Evolutionary conservation across 169 alveolate species (phyloP), one percentile per base, ranked within the genome.

Genomic region (Eimeria sp.): DNA sequence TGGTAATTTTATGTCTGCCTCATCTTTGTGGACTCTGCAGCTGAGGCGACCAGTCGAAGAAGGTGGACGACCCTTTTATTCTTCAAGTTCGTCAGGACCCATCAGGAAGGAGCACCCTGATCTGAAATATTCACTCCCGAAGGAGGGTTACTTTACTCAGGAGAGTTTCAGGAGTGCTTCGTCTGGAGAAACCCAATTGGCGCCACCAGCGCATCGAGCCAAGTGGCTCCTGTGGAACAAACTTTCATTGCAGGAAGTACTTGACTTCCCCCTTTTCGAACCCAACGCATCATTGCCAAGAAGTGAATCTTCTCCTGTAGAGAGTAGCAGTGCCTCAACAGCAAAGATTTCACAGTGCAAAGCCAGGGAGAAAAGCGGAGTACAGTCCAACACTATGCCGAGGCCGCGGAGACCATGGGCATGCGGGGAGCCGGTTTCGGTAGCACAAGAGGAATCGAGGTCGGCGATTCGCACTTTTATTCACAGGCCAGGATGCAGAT

Each of bases 1-100:
- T 86, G 82, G 93, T 86, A 58, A 57, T 86, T 34, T 43, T 57
- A 4, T 86, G 93, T 86, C 93, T 86, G 93, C 63, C 93, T 58
- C 93, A 82, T 86, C 93, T 86, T 86, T 86, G 93, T 86, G 93
- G 93, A 86, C 63, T 86, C 93, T 86, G 93, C 93, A 86, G 93
- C 78, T 61, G 82, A 57, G 93, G 82, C 51, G 93, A 76, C 91
- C 54, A 54, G 14, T 34, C 70, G 67, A 61, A 83, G 47, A 54
- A 83, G 91, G 65, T 47, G 80, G 34, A 70, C 27, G 80, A 70
- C 80, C 22, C 11, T 70, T 70, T 47, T 27, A 13, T 30, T 70
- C 51, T 70, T n/a, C 51, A 70, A 70, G 80, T 70, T 70, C 80
- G 51, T 70, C 80, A 34, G 80, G 34, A 70, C 51, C 25, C 51